Base-by-base conservation (phyloP, 495 filamentous ascomycete species). In the Thermothielavioides terrestris region DNA sequence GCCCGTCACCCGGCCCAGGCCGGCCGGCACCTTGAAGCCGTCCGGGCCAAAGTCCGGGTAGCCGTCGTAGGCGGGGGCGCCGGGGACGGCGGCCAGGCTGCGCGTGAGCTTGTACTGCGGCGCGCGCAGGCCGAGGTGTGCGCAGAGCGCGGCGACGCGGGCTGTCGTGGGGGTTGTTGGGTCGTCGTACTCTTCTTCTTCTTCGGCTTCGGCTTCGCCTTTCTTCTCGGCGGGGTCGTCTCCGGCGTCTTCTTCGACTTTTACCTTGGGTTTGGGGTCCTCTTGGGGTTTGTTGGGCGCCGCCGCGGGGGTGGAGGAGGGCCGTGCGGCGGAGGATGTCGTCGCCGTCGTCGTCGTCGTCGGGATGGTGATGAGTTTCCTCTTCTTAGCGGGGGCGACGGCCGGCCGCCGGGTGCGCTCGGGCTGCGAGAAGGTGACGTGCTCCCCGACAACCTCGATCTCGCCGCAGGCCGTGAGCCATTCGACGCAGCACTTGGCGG, bases 401-500 rank as follows among this genome's bases (percentile, higher is more conserved):
- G 36, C 23, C 31, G 17, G 22, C 30, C 18, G 49, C 17, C 22
- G 43, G n/a, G 1, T 41, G 11, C 12, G 23, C 30, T 36, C 34
- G 6, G 11, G 6, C 55, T 46, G 50, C n/a, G 23, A 46, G 30
- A 58, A 56, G 11, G 30, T 12, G 5, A 57, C 50, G n/a, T 30
- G n/a, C n/a, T n/a, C n/a, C n/a, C n/a, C n/a, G n/a, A n/a, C n/a
- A 21, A 44, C 20, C 42, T 32, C 42, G 42, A 44, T 28, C 27
- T 17, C 59, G 25, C 39, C 21, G 18, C 57, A 53, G 18, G 54
- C 46, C 11, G 15, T 59, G 2, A 73, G 66, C 65, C 63, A 72
- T 23, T 68, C 58, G 30, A 68, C 27, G 48, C 67, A 67, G 46
- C 61, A 71, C 39, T 64, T 70, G 27, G 69, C 69, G 1, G 72